A percentile compares a stretch with the other conserved stretches of the same genome.
Conservation (phyloP, 2,329 filamentous ascomycete genomes). For the Diaporthe vaccinii region DNA sequence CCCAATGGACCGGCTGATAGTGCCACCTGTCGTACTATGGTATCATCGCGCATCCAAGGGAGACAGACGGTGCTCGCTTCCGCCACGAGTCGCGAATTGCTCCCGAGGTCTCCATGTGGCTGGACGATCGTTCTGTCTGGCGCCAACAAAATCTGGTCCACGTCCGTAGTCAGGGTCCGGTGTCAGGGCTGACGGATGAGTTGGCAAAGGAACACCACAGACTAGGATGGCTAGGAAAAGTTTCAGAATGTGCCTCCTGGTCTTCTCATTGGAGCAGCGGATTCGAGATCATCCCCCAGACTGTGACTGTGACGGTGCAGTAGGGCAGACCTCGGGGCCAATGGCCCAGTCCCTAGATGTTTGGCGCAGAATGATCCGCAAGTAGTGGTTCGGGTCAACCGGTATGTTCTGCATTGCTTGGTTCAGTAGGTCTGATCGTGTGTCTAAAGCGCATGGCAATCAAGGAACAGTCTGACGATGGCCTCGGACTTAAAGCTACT, state of each 20-base stretch:
- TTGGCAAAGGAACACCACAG: conserved; percentile 22
- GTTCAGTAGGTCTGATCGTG: conserved; percentile 5
- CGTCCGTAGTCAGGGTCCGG: neutral
- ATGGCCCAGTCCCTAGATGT: neutral
- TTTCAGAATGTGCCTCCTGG: conserved; percentile 19
- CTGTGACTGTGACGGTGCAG: conserved; percentile 17
- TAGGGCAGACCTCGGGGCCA: neutral
- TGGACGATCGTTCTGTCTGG: conserved; percentile 7
- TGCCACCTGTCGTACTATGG: conserved; percentile 10
- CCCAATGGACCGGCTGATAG: neutral
- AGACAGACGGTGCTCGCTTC: neutral
- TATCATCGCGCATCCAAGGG: neutral
- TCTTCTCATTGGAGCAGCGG: conserved; percentile 33
- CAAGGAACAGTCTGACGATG: neutral
- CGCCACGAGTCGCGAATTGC: conserved; percentile 2
- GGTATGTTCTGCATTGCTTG: conserved; percentile 10
- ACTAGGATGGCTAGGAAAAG: neutral
- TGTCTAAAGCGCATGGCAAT: conserved; percentile 7
- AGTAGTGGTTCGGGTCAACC: conserved; percentile 5
- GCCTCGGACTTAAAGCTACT: neutral
- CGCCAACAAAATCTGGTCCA: conserved; percentile 19
- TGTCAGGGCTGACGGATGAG: conserved; percentile 24
- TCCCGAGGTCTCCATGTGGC: conserved; percentile 4
- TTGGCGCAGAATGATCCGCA: conserved; percentile 7
- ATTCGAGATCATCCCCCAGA: conserved; percentile 22